These are phyloP conservation scores for Turritis glabra DNA, from an alignment of 345 rosid species.

Conservation along the genomic window DNA sequence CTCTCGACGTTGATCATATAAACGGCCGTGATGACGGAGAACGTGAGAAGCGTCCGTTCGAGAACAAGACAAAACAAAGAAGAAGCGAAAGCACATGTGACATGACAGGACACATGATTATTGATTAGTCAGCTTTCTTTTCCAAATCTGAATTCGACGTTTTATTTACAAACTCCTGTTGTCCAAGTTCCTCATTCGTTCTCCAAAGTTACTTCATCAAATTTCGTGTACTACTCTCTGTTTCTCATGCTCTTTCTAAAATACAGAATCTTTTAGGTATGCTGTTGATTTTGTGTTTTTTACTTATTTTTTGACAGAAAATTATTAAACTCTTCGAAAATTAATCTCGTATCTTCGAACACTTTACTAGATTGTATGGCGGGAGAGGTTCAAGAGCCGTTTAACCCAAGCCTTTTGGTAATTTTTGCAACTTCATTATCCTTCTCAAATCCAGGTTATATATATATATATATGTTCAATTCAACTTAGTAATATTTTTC, in stretches of 20 bases:
- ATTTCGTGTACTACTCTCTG: neutral
- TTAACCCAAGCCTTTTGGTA: conserved; percentile 65
- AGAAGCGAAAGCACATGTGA: conserved; percentile 16
- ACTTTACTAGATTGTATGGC: conserved; percentile 40
- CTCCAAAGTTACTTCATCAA: conserved; percentile 16
- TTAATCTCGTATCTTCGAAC: neutral
- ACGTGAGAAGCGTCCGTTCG: conserved; percentile 26
- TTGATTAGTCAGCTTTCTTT: conserved; percentile 16
- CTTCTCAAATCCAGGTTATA: neutral
- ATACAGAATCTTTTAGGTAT: neutral
- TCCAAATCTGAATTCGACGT: conserved; percentile 4
- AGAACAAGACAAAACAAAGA: conserved; percentile 10
- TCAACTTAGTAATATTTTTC: neutral
- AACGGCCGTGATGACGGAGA: conserved; percentile 24
- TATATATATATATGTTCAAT: neutral
- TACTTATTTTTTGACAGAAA: neutral
- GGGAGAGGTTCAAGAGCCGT: conserved; percentile 67
- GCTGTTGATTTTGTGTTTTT: neutral
- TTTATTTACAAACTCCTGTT: neutral
- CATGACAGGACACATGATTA: conserved; percentile 14
- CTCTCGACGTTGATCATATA: conserved; percentile 17
- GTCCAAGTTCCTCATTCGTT: conserved; percentile 20
- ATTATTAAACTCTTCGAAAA: neutral
- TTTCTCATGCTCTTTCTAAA: conserved; percentile 1
- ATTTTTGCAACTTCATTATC: conserved; percentile 5